Evolutionary conservation across 768 basidiomycete genomes (phyloP).

Genomic region (Suillus brevipes): DNA sequence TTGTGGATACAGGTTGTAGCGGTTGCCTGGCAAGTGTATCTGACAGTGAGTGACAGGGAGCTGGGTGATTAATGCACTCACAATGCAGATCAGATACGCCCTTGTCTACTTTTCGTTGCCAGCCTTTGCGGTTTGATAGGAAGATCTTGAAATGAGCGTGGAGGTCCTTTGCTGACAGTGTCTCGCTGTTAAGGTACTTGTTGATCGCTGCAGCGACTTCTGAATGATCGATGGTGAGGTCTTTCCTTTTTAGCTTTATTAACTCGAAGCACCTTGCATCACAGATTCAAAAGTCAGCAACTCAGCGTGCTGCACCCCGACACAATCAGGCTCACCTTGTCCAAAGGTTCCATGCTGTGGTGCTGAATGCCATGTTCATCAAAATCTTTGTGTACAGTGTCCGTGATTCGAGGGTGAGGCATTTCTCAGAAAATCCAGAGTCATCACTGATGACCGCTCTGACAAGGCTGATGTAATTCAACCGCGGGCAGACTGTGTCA

Average conservation of each 20-base stretch:
- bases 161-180: conserved; percentile 14
- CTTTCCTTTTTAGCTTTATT: conserved; percentile 21
- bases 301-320: too few relatives aligned
- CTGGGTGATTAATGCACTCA: background rate
- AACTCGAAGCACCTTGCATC: conserved; percentile 28
- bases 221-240: conserved; percentile 17
- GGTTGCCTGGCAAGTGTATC: conserved; percentile 21
- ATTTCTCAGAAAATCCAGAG: background rate
- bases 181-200: conserved; percentile 8
- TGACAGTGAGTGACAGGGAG: too few relatives aligned
- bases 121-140: conserved; percentile 25
- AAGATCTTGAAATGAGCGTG: conserved; percentile 22
- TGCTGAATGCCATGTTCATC: background rate
- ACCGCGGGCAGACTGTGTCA: background rate
- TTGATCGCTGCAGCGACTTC: background rate
- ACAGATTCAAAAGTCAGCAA: background rate
- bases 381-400: background rate
- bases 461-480: too few relatives aligned
- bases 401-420: background rate
- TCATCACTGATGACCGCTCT: too few relatives aligned
- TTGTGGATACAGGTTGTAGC: conserved; percentile 36
- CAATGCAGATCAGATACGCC: conserved; percentile 19
- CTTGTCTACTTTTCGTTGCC: conserved; percentile 27
- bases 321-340: background rate
- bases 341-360: background rate